A percentile compares a stretch with the other conserved stretches of the same genome.
phyloP scores from a whole-genome alignment of 2,329 filamentous ascomycete genomes.

The Aspergillus pseudoterreus region DNA sequence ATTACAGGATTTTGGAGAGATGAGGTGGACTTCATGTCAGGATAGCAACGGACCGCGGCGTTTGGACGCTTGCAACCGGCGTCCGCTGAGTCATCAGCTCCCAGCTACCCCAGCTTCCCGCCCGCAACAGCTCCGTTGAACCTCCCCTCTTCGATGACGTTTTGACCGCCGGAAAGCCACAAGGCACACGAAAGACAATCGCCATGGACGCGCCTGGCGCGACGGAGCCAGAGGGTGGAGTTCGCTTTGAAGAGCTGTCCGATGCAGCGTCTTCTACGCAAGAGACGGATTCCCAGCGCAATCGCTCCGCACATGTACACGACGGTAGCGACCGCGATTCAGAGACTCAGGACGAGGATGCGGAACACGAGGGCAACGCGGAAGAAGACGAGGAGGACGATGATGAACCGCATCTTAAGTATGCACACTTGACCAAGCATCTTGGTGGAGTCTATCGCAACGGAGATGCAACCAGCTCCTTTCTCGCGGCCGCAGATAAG shows the following conservation, averaged over 20 bases:
- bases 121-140: not conserved
- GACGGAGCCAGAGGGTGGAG: constrained; percentile 23
- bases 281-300: constrained; percentile 13
- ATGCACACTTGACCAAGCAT: constrained; percentile 78
- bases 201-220: constrained; percentile 39
- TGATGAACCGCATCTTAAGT: constrained; percentile 92
- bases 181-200: constrained; percentile 25
- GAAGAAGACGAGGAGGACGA: constrained; percentile 78
- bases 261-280: constrained; percentile 15
- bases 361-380: constrained; percentile 39
- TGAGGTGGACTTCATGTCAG: not conserved
- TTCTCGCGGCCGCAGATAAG: constrained; percentile 89
- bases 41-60: not conserved
- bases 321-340: constrained; percentile 13
- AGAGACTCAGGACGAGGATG: constrained; percentile 18
- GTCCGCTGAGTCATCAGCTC: constrained; percentile 10
- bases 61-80: not conserved
- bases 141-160: not conserved
- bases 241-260: constrained; percentile 14
- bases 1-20: not conserved
- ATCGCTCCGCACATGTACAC: constrained; percentile 14
- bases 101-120: constrained; percentile 17
- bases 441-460: constrained; percentile 82
- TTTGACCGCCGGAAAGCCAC: not conserved
- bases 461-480: constrained; percentile 89